Base-by-base conservation (phyloP, 208 protist species). In the Leishmania lainsoni region DNA sequence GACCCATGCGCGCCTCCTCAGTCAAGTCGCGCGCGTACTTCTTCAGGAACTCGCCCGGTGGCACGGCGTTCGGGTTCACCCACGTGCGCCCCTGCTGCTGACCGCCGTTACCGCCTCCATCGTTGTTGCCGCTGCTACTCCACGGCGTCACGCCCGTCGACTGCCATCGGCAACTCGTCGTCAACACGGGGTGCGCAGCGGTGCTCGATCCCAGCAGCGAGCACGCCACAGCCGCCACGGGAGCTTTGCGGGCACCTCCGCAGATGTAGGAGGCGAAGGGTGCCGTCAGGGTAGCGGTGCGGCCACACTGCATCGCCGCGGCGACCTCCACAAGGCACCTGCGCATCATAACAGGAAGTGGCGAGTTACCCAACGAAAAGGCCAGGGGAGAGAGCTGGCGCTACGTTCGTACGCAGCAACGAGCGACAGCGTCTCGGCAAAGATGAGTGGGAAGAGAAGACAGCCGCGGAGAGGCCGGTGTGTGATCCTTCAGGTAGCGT, bases 21-120 rank as follows among this genome's bases (percentile, higher is more conserved):
- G 97, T 99, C 32, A 99, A 80, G 83, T 99, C 98, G 14, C 94
- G 82, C 65, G 98, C 98, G 90, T 99, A 99, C 90, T 99, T 99
- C 70, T 98, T 95, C 22, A 99, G 88, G 69, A 95, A 96, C 81
- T 97, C 92, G 68, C 92, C 94, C 17, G 91, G 90, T 9, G 94
- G 94, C 42, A 97, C 94, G 12, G 94, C 94, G 76, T 95, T 92
- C 10, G 94, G 94, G 86, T 97, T 96, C 76, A 97, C 94, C 91
- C 91, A 97, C 52, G 89, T 87, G 10, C 91, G 86, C 26, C 94
- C 92, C 82, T 95, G 88, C 80, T 95, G 91, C 81, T 91, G 83
- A 10, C 76, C 69, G 54, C 65, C 51, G 78, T 77, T 84, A 58
- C 80, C 73, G 73, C 81, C 75, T 72, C 73, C 69, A 76, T 68